Percentiles rank a stretch among this genome's conserved stretches.
Conservation (phyloP, 2,329 filamentous ascomycete genomes). For the Sporothrix brunneoviolacea region DNA sequence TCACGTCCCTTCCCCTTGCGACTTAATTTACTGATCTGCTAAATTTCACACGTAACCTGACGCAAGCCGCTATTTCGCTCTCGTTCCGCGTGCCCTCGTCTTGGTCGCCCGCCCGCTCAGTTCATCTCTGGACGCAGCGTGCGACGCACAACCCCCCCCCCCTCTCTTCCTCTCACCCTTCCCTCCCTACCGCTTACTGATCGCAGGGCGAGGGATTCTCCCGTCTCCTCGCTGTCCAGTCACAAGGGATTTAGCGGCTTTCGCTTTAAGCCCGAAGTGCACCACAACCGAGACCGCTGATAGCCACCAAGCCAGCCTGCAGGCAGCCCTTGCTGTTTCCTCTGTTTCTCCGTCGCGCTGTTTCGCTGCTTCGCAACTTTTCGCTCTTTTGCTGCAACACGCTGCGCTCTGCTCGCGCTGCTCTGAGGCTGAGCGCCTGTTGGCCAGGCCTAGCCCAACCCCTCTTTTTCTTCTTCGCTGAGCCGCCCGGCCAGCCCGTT, state of each 20-base stretch:
- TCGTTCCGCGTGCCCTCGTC: neutral
- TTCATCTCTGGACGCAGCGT: no score
- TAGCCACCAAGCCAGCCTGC: neutral
- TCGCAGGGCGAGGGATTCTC: no score
- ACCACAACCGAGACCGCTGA: no score
- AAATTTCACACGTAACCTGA: neutral
- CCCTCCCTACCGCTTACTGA: conserved; percentile 12
- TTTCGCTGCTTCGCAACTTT: no score
- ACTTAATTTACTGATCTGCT: neutral
- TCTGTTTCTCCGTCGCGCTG: no score
- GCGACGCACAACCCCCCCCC: neutral
- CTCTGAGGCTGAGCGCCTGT: no score
- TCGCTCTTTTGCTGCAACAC: no score
- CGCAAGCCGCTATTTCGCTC: neutral
- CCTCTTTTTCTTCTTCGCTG: neutral
- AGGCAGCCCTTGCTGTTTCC: neutral
- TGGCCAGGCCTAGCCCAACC: neutral
- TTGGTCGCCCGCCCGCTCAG: no score
- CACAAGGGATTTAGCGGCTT: no score
- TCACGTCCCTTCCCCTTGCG: no score
- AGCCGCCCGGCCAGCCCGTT: neutral
- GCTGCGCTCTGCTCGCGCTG: no score
- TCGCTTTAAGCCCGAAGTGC: no score
- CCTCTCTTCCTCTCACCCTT: neutral
- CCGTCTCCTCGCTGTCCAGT: neutral